Evolutionary conservation across 2,329 filamentous ascomycete genomes (phyloP), one percentile per base, ranked within the genome.

Genomic region (Scleromitrula shiraiana): DNA sequence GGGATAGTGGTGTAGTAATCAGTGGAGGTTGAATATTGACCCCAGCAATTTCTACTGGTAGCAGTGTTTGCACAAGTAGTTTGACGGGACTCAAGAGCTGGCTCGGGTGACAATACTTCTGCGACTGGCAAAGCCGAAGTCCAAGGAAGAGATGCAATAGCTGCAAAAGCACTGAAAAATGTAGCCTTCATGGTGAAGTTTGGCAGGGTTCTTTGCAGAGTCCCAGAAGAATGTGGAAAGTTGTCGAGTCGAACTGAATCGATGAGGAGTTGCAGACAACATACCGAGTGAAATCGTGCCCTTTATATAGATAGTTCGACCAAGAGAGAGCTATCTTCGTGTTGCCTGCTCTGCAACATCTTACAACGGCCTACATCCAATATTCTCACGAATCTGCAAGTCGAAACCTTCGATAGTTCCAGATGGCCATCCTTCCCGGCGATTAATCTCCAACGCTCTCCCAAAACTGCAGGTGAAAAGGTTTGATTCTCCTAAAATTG

Each of bases 41-140:
- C 60, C 62, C 61, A 65, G 47, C 61, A 64, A 22, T 33, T 45
- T 48, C 62, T 50, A 24, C 60, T 59, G 7, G 57, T 62, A 20
- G 62, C 54, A 38, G 57, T 57, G 37, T 63, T 59, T 15, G 57
- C 54, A 30, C 62, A 64, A 40, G n/a, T n/a, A n/a, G 52, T 46
- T 33, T 49, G 41, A 26, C 56, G 54, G 36, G 50, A 33, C n/a
- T 44, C 35, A 23, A 57, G 27, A 15, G 42, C 17, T 26, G 37
- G 24, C n/a, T n/a, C n/a, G 14, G 47, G 15, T 15, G 48, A 14
- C n/a, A 48, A 33, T 36, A 45, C 33, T 9, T 52, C 49, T 33
- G 40, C n/a, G 7, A 50, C 46, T 41, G 57, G 59, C 37, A 56
- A 52, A 26, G 52, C 54, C 39, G 51, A 50, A 42, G 49, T 46